These are phyloP conservation scores for Ascochyta rabiei DNA, from an alignment of 2,329 filamentous ascomycete species.

Conservation along the genomic window DNA sequence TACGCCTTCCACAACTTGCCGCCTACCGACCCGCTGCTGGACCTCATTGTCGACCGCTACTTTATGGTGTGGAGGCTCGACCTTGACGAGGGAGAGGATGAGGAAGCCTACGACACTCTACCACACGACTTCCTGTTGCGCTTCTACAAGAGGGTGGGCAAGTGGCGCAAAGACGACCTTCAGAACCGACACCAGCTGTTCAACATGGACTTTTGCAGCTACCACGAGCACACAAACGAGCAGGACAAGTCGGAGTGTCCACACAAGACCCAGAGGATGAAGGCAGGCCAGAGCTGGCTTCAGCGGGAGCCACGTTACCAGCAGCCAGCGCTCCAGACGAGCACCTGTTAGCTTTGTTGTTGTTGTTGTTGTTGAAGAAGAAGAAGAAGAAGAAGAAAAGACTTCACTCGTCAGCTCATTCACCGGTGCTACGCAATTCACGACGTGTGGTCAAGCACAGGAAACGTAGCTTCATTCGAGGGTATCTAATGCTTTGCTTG, in stretches of 20 bases:
- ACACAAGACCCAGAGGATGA: conserved; percentile 9
- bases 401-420: not conserved
- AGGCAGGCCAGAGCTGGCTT: conserved; percentile 4
- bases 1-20: conserved; percentile 20
- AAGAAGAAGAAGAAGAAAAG: too few species aligned
- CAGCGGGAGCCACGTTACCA: not conserved
- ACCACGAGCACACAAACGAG: conserved; percentile 9
- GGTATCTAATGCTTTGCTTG: conserved; percentile 13
- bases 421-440: not conserved
- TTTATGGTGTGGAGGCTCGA: conserved; percentile 15
- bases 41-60: conserved; percentile 17
- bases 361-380: too few species aligned
- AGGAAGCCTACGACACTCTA: conserved; percentile 5
- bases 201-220: conserved; percentile 16
- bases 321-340: not conserved
- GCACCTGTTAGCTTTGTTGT: not conserved
- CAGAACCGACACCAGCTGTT: conserved; percentile 9
- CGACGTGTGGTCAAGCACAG: not conserved
- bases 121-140: conserved; percentile 10
- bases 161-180: conserved; percentile 7
- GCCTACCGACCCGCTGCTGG: conserved; percentile 11
- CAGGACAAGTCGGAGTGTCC: conserved; percentile 3
- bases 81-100: conserved; percentile 11
- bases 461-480: conserved; percentile 2
- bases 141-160: conserved; percentile 13